Conservation (phyloP, 2,329 filamentous ascomycete genomes). For the Pyrenophora teres region DNA sequence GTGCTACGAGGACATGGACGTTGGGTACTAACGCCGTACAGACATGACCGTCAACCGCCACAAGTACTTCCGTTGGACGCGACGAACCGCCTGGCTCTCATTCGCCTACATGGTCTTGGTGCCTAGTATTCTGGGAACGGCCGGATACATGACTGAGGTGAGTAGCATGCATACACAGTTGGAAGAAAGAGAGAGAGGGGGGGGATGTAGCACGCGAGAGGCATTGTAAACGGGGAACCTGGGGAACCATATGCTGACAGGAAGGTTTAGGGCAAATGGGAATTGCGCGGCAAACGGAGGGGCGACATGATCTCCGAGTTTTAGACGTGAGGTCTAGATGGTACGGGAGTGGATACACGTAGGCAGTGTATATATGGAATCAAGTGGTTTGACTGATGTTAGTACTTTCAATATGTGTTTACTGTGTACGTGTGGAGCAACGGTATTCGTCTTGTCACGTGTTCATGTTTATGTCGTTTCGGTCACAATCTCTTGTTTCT, state of each 20-base stretch:
- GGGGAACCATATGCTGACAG: too few species aligned
- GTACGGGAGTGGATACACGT: neutral
- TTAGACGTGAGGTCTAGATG: slow-evolving; percentile 49
- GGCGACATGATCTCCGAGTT: slow-evolving; percentile 84
- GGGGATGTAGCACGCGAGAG: slow-evolving; percentile 12
- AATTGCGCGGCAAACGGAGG: slow-evolving; percentile 83
- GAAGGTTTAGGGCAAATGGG: slow-evolving; percentile 73
- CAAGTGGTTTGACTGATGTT: too few species aligned
- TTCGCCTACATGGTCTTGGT: slow-evolving; percentile 77
- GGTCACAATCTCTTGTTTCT: neutral
- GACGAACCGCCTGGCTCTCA: slow-evolving; percentile 77
- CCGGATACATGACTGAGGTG: slow-evolving; percentile 84
- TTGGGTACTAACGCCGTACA: slow-evolving; percentile 46
- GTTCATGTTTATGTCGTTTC: neutral
- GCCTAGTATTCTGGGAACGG: slow-evolving; percentile 70
- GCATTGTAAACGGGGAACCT: too few species aligned
- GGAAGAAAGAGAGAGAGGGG: neutral
- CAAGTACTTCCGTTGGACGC: slow-evolving; percentile 95
- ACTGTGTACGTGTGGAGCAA: too few species aligned
- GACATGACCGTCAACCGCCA: slow-evolving; percentile 84
- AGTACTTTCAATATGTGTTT: too few species aligned
- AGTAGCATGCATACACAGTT: slow-evolving; percentile 50
- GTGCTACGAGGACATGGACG: neutral
- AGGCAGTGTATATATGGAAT: slow-evolving; percentile 22
- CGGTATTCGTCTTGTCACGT: neutral